Evolutionary conservation across 192 early-diverging fungal genomes (phyloP).

Genomic region (Spizellomyces sp.): DNA sequence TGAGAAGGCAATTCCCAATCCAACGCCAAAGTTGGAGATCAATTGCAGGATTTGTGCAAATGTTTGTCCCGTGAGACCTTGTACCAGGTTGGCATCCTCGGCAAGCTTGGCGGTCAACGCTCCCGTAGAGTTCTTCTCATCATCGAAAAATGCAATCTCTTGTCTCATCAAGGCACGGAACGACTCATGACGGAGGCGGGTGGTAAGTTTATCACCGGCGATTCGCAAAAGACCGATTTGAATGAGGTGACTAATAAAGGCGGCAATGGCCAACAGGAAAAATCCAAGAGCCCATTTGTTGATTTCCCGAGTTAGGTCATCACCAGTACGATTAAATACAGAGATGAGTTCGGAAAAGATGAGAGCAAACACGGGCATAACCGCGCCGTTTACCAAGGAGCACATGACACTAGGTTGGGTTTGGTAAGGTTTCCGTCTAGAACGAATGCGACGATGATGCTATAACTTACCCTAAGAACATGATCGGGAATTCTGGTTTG

Average conservation of each 20-base stretch:
- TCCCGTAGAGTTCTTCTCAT: constrained; percentile 69
- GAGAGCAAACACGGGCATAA: constrained; percentile 73
- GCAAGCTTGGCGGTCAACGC: constrained; percentile 80
- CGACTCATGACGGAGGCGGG: constrained; percentile 37
- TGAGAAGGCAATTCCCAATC: constrained; percentile 68
- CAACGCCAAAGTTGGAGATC: constrained; percentile 29
- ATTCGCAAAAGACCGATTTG: constrained; percentile 50
- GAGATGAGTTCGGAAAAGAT: constrained; percentile 35
- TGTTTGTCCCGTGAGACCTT: constrained; percentile 53
- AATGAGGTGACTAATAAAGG: constrained; percentile 54
- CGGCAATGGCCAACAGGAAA: constrained; percentile 58
- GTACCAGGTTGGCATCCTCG: constrained; percentile 73
- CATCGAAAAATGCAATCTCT: constrained; percentile 59
- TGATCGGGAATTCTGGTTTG: constrained; percentile 37
- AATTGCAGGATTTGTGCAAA: constrained; percentile 52
- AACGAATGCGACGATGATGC: not conserved
- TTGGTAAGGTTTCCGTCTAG: too few species aligned
- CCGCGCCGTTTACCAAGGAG: constrained; percentile 13
- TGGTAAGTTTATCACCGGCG: constrained; percentile 42
- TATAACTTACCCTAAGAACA: constrained; percentile 30
- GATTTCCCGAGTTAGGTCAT: constrained; percentile 43
- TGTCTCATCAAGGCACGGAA: constrained; percentile 54
- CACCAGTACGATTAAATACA: constrained; percentile 27
- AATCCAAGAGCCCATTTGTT: constrained; percentile 66
- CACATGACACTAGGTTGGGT: not conserved